phyloP scores from a whole-genome alignment of 2,329 filamentous ascomycete species.

The Botrytis fabae region DNA sequence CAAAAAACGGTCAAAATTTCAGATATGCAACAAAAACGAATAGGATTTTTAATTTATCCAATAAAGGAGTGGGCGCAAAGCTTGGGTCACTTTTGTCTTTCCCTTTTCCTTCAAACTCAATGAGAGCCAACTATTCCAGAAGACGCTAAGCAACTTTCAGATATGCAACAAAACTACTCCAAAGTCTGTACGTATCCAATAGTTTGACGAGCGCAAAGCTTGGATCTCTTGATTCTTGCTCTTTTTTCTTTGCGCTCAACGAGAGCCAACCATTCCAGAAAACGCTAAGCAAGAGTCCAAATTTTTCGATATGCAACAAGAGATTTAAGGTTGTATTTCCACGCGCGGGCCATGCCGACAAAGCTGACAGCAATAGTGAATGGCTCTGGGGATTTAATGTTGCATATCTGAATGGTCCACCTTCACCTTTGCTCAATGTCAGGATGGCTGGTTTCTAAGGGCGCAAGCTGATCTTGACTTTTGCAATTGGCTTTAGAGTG shows the following conservation, averaged over 20 bases:
- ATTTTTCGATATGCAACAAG: neutral
- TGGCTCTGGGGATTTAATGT: neutral
- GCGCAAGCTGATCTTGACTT: neutral
- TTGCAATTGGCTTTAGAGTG: neutral
- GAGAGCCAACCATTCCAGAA: neutral
- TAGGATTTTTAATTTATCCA: no score
- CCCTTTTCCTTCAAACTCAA: neutral
- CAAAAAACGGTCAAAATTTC: neutral
- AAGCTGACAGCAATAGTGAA: neutral
- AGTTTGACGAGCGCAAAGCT: no score
- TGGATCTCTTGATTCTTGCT: no score
- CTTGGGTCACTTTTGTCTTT: neutral
- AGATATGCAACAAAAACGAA: slow-evolving; percentile 8
- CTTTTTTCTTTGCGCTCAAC: neutral
- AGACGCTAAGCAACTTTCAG: neutral
- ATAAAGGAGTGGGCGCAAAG: no score
- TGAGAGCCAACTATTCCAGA: neutral
- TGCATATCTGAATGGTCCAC: neutral
- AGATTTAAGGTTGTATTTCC: neutral
- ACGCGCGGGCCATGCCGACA: neutral
- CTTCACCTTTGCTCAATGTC: neutral
- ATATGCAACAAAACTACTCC: neutral
- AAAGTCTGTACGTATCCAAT: neutral
- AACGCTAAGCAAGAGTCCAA: neutral
- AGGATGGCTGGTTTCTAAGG: neutral